Evolutionary conservation across 768 basidiomycete species (phyloP).

Genomic region (Tephrocybe sp.): DNA sequence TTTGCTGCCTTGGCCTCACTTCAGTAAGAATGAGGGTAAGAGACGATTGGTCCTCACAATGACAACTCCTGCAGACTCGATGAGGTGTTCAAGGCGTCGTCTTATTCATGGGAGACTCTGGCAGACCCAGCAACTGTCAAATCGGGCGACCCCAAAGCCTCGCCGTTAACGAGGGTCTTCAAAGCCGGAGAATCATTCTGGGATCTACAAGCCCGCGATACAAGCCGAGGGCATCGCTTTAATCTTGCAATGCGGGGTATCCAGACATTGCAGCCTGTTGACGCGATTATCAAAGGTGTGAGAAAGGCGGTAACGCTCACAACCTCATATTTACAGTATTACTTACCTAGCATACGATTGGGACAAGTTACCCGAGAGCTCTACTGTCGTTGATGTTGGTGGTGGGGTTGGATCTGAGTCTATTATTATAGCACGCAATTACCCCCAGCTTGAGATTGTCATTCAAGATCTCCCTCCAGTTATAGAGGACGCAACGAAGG

Average conservation of each 20-base stretch:
- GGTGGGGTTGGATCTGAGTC: conserved; percentile 31
- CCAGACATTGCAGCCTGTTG: conserved; percentile 2
- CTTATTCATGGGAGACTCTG: conserved; percentile 31
- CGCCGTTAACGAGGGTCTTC: conserved; percentile 24
- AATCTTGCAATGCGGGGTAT: conserved; percentile 27
- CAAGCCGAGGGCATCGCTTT: conserved; percentile 23
- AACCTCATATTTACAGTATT: background rate
- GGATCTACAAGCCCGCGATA: conserved; percentile 21
- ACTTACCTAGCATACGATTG: conserved; percentile 26
- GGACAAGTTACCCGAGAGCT: conserved; percentile 11
- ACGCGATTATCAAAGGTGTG: background rate
- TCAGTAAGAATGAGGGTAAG: conserved; percentile 14
- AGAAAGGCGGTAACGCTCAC: too few relatives aligned
- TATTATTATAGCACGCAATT: conserved; percentile 23
- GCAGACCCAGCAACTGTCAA: conserved; percentile 22
- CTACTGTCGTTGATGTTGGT: conserved; percentile 31
- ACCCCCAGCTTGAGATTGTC: conserved; percentile 29
- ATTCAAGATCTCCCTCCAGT: conserved; percentile 31
- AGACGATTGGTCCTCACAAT: too few relatives aligned
- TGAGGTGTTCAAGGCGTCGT: conserved; percentile 26
- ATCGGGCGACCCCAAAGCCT: conserved; percentile 21
- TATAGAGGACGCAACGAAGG: conserved; percentile 22
- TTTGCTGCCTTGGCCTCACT: conserved; percentile 22
- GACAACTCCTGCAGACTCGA: conserved; percentile 20
- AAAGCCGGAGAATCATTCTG: conserved; percentile 22